A percentile compares a stretch with the other conserved stretches of the same genome.
Conservation (phyloP, 208 protist genomes). For the Leishmania tropica region DNA sequence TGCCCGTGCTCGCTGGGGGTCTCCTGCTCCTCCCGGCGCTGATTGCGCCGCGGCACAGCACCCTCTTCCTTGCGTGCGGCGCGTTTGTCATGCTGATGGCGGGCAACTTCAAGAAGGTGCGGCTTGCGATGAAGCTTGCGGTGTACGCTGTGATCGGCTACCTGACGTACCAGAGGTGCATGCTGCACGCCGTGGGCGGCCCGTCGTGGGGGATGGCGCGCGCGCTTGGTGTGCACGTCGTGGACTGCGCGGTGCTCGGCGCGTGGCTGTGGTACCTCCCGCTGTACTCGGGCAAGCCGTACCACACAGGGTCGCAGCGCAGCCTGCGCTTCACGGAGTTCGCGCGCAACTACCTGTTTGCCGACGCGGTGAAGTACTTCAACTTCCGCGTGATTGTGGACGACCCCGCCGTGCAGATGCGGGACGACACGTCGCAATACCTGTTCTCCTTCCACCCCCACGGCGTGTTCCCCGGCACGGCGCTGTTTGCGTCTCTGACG, state of each 20-base stretch:
- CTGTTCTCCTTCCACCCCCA: conserved; percentile 87
- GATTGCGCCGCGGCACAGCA: conserved; percentile 55
- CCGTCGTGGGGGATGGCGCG: conserved; percentile 15
- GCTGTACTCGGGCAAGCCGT: conserved; percentile 62
- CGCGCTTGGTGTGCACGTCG: conserved; percentile 14
- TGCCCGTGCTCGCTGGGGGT: conserved; percentile 35
- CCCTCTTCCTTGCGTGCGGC: conserved; percentile 25
- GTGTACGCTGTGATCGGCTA: conserved; percentile 66
- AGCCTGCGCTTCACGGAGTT: conserved; percentile 54
- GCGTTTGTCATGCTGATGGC: conserved; percentile 29
- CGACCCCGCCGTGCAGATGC: conserved; percentile 56
- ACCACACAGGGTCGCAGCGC: conserved; percentile 60
- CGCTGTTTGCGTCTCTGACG: conserved; percentile 59
- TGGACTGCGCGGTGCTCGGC: conserved; percentile 46
- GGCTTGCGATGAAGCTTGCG: conserved; percentile 38
- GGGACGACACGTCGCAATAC: conserved; percentile 55
- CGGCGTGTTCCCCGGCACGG: conserved; percentile 80
- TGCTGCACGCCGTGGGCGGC: conserved; percentile 17
- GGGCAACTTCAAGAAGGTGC: conserved; percentile 44
- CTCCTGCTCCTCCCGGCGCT: conserved; percentile 38
- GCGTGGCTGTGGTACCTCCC: conserved; percentile 66
- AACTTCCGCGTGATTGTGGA: conserved; percentile 65
- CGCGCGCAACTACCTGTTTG: conserved; percentile 59
- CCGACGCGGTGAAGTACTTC: conserved; percentile 73
- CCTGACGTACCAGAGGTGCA: conserved; percentile 48